phyloP scores from a whole-genome alignment of 192 early-diverging fungal genomes.

The Coemansia sp. region DNA sequence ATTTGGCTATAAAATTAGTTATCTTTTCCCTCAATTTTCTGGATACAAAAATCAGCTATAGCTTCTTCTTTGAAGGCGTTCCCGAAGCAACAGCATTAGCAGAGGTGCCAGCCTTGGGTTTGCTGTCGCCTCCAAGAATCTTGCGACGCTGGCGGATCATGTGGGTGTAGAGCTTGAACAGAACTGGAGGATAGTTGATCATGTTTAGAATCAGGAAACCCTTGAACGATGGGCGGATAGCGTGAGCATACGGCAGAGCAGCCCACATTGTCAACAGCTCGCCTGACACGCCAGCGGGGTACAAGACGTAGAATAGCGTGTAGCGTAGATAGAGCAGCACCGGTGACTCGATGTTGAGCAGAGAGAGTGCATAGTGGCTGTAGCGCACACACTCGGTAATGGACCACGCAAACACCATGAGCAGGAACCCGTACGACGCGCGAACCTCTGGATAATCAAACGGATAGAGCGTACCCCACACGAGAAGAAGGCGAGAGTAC shows the following conservation, averaged over 20 bases:
- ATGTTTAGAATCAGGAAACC: conserved; percentile 61
- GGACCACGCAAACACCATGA: conserved; percentile 89
- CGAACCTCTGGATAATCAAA: conserved; percentile 73
- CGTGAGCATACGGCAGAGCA: conserved; percentile 63
- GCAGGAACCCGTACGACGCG: conserved; percentile 65
- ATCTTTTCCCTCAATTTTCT: too few species aligned
- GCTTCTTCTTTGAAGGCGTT: conserved; percentile 19
- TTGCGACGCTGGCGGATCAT: conserved; percentile 90
- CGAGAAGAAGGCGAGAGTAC: conserved; percentile 78
- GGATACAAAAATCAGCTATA: not conserved
- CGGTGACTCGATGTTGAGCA: conserved; percentile 58
- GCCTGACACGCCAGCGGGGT: conserved; percentile 84
- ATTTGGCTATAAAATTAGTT: not conserved
- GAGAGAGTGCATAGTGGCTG: conserved; percentile 79
- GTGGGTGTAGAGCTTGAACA: conserved; percentile 85
- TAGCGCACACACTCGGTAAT: conserved; percentile 93
- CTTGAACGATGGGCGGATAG: conserved; percentile 58
- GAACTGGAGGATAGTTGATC: conserved; percentile 68
- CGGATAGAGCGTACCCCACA: conserved; percentile 73
- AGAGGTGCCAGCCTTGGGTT: not conserved
- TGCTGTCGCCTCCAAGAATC: conserved; percentile 56
- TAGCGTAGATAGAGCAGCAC: conserved; percentile 64
- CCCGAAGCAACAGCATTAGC: not conserved
- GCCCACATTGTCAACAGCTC: conserved; percentile 80
- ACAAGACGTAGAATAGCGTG: conserved; percentile 91